Percentiles rank a stretch among this genome's conserved stretches.
Conservation (phyloP, 805 yeast genomes). For the Starmerella powellii region DNA sequence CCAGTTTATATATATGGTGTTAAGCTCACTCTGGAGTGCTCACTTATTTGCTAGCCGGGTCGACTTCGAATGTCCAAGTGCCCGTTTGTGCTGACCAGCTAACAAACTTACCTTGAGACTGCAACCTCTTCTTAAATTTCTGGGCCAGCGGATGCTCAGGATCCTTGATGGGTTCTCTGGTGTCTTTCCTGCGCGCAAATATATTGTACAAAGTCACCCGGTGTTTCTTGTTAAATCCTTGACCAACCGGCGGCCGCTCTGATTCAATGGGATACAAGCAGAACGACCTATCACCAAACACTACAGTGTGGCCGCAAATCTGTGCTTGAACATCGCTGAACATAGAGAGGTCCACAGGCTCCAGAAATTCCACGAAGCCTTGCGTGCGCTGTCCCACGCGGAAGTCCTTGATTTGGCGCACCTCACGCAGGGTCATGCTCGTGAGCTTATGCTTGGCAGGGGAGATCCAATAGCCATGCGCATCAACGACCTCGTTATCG, state of each 20-base stretch:
- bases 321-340: conserved; percentile 45
- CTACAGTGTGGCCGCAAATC: conserved; percentile 53
- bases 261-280: conserved; percentile 60
- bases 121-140: conserved; percentile 56
- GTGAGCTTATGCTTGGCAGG: conserved; percentile 61
- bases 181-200: conserved; percentile 64
- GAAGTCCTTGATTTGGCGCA: conserved; percentile 51
- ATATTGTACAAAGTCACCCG: conserved; percentile 65
- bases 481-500: conserved; percentile 40
- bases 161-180: conserved; percentile 62
- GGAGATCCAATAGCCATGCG: conserved; percentile 75
- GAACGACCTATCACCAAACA: conserved; percentile 48
- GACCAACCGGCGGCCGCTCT: conserved; percentile 54
- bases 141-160: conserved; percentile 59
- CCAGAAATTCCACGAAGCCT: conserved; percentile 65
- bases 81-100: conserved; percentile 62
- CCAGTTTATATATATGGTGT: too few relatives aligned
- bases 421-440: conserved; percentile 46
- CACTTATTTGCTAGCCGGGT: conserved; percentile 7
- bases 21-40: too few relatives aligned
- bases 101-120: conserved; percentile 49
- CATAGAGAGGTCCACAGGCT: conserved; percentile 73
- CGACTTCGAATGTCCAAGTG: conserved; percentile 31
- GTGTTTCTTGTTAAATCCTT: conserved; percentile 72
- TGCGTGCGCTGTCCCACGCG: conserved; percentile 65